These are phyloP conservation scores for Dendrobium officinale DNA, from an alignment of 106 monocot species.

Conservation along the genomic window DNA sequence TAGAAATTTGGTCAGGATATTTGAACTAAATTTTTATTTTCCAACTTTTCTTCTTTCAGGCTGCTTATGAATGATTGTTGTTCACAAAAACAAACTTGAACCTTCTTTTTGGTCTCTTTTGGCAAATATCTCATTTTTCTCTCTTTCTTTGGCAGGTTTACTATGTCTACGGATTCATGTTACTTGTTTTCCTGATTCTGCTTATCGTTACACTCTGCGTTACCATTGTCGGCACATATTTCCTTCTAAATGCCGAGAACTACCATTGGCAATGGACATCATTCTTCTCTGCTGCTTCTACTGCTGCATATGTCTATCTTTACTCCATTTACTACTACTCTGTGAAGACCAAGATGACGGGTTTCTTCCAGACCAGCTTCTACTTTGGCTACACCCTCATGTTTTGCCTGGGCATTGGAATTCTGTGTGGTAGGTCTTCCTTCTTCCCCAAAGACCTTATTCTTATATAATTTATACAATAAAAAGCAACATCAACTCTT, in stretches of 20 bases:
- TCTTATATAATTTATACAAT: too few species aligned
- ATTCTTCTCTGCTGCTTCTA: slow-evolving; percentile 92
- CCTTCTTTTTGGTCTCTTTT: too few species aligned
- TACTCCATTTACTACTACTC: slow-evolving; percentile 62
- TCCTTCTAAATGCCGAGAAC: slow-evolving; percentile 88
- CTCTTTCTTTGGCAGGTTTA: slow-evolving; percentile 50
- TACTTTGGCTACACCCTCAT: slow-evolving; percentile 62
- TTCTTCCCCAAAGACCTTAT: too few species aligned
- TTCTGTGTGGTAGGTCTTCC: slow-evolving; percentile 31
- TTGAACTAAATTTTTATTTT: too few species aligned
- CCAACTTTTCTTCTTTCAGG: too few species aligned
- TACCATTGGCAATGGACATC: slow-evolving; percentile 96
- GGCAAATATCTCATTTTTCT: neutral
- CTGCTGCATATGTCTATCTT: slow-evolving; percentile 66
- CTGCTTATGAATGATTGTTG: too few species aligned
- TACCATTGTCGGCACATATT: slow-evolving; percentile 82
- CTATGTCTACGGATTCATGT: slow-evolving; percentile 86
- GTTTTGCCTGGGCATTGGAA: slow-evolving; percentile 50
- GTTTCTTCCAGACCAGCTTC: slow-evolving; percentile 62
- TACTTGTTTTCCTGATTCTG: slow-evolving; percentile 79
- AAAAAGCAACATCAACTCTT: too few species aligned
- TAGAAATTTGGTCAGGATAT: too few species aligned
- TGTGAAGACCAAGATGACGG: slow-evolving; percentile 61
- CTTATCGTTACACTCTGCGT: slow-evolving; percentile 78
- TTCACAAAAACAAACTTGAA: too few species aligned